Conservation (phyloP, 257 asterid genomes). For the Catharanthus roseus region DNA sequence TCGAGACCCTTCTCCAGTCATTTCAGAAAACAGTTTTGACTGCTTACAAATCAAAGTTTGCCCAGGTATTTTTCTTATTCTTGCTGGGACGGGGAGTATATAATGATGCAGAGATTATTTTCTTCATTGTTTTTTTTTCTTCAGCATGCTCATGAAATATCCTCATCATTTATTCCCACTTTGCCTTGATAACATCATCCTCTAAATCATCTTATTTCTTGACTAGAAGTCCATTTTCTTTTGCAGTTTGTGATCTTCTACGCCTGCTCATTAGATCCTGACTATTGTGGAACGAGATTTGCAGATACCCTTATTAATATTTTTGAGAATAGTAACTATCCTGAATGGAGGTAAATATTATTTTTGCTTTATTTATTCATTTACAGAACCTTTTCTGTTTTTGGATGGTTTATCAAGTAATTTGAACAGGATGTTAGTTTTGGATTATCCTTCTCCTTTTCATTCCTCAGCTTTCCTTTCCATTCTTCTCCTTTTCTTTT, state of each 20-base stretch:
- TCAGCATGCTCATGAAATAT: background rate
- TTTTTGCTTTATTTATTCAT: background rate
- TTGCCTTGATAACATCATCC: background rate
- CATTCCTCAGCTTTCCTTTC: background rate
- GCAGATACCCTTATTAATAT: constrained; percentile 38
- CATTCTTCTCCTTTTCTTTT: background rate
- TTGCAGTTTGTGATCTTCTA: constrained; percentile 91
- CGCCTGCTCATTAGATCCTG: constrained; percentile 95
- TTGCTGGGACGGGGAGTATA: background rate
- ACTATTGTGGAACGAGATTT: constrained; percentile 63
- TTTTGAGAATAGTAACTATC: constrained; percentile 44
- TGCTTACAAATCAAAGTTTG: constrained; percentile 82
- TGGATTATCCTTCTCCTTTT: background rate
- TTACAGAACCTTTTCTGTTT: background rate
- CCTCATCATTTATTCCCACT: background rate
- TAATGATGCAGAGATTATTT: background rate
- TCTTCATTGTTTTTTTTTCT: background rate
- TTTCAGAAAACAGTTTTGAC: constrained; percentile 79
- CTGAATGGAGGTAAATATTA: constrained; percentile 61
- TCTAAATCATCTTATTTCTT: background rate
- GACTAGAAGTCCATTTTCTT: background rate
- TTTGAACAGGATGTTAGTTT: background rate
- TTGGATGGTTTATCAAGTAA: background rate
- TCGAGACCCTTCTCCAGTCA: constrained; percentile 72
- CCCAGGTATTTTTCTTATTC: constrained; percentile 53